Evolutionary conservation across 2,329 filamentous ascomycete species (phyloP), one percentile per base, ranked within the genome.

Genomic region (Aureobasidium zeae): DNA sequence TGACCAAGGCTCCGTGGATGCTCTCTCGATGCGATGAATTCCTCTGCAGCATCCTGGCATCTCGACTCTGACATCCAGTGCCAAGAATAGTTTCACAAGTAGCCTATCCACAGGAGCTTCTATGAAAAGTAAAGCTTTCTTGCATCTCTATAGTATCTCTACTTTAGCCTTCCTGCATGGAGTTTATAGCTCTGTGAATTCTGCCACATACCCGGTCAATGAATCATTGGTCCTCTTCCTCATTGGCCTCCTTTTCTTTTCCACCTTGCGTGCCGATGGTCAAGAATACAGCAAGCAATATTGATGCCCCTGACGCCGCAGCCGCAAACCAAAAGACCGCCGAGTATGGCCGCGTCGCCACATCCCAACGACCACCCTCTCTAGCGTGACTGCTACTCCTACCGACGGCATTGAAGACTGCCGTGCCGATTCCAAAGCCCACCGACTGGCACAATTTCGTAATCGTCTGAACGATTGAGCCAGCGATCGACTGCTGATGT

Each of bases 401-500:
- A 12, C 55, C 38, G 12, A 61, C 63, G 0, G 69, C 69, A 49
- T 70, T 72, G 52, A 73, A 79, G 6, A 79, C 66, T 0, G 77
- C 77, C 0, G 78, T 81, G 3, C 75, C 70, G 36, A 82, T 69
- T 1, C 76, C 77, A 43, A 81, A 69, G 3, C 76, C 74, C 1
- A 80, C 62, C 0, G 77, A 77, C 38, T 69, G 69, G 36, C 71
- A 73, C 3, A 83, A 63, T 45, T 77, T 72, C 30, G 75, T 74
- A 16, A 79, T 67, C 2, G 80, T 82, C 57, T 83, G 80, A 53
- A 83, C 77, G 29, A 85, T 75, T 1, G 77, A 78, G 5, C 79
- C 78, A 0, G 78, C 79, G 11, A 83, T 70, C 0, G 75, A 77
- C 52, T 84, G 77, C 50, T 81, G 74, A n/a, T 72, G 65, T 1